These are phyloP conservation scores for Leishmania tarentolae DNA, from an alignment of 208 protist species.

Conservation along the genomic window DNA sequence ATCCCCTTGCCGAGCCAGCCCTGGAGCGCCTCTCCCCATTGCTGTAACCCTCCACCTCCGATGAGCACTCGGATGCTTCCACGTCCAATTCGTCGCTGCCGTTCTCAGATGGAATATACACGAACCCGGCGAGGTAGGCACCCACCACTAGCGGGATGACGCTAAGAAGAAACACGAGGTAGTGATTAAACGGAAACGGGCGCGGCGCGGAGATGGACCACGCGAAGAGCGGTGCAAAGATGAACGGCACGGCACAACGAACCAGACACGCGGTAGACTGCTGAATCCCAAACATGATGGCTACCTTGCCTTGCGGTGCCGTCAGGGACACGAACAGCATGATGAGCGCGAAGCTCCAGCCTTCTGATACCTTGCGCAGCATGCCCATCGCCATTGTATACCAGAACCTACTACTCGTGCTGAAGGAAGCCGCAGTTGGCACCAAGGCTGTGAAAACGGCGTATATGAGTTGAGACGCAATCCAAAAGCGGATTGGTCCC, in stretches of 20 bases:
- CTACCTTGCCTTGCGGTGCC: constrained; percentile 54
- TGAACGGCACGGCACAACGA: constrained; percentile 59
- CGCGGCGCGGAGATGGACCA: constrained; percentile 61
- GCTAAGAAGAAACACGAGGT: constrained; percentile 62
- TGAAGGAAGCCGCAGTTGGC: constrained; percentile 35
- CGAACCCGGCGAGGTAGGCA: constrained; percentile 21
- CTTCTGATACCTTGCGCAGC: constrained; percentile 52
- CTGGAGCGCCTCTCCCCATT: constrained; percentile 6
- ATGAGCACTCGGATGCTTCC: constrained; percentile 5
- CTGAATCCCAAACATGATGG: constrained; percentile 78
- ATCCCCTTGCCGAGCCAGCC: constrained; percentile 6
- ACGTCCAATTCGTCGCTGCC: constrained; percentile 12
- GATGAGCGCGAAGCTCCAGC: constrained; percentile 66
- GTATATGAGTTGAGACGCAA: constrained; percentile 33
- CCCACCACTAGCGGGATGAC: constrained; percentile 50
- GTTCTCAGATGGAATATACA: constrained; percentile 15
- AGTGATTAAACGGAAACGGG: constrained; percentile 75
- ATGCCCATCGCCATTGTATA: constrained; percentile 50
- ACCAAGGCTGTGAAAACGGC: constrained; percentile 36
- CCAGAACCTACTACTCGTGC: constrained; percentile 25
- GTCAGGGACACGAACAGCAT: constrained; percentile 67
- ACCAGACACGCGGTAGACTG: constrained; percentile 72
- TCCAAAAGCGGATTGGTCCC: constrained; percentile 52
- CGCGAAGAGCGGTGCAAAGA: constrained; percentile 75
- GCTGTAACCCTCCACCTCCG: neutral